Evolutionary conservation across 768 basidiomycete species (phyloP), one percentile per base, ranked within the genome.

Genomic region (Neoboletus brunneissimus): DNA sequence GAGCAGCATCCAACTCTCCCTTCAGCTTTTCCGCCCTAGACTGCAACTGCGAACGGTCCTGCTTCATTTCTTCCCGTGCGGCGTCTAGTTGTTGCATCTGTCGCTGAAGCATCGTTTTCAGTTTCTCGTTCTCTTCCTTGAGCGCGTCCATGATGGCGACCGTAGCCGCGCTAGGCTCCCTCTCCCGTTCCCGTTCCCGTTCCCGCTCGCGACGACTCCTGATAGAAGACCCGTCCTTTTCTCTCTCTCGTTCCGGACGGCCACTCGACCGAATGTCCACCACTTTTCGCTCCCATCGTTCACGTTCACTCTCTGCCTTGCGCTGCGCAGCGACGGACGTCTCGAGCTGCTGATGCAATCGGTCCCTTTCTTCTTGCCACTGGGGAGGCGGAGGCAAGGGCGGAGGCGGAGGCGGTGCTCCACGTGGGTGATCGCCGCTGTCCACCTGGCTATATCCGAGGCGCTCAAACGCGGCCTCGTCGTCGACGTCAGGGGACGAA

Each of bases 71-170:
- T n/a, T 63, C 65, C 27, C 46, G 45, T 4, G 27, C 40, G 5
- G 41, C 32, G 2, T 54, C 54, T 22, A 57, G 38, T 45, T 68
- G 66, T n/a, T 58, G 59, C 2, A 32, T 46, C 38, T 67, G 61
- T 13, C 64, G 56, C 20, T 64, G 56, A 41, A 64, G 45, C 56
- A 59, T 56, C 1, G 29, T 46, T 22, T 70, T 67, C 22, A 69
- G 48, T 22, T 59, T 66, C 43, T 61, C 64, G 48, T 62, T 65
- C 45, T 69, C 67, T 25, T 66, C 69, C 50, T 53, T 65, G 41
- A 67, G 47, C 1, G 53, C 43, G 38, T 63, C 59, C 16, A 44
- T 23, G 22, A 46, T 25, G 15, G 42, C 37, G 23, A 8, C 38
- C 4, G 50, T 35, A 22, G 40, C 34, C 15, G 31, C 43, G 0